Evolutionary conservation across 768 basidiomycete species (phyloP).

Genomic region (Serendipita sp.): DNA sequence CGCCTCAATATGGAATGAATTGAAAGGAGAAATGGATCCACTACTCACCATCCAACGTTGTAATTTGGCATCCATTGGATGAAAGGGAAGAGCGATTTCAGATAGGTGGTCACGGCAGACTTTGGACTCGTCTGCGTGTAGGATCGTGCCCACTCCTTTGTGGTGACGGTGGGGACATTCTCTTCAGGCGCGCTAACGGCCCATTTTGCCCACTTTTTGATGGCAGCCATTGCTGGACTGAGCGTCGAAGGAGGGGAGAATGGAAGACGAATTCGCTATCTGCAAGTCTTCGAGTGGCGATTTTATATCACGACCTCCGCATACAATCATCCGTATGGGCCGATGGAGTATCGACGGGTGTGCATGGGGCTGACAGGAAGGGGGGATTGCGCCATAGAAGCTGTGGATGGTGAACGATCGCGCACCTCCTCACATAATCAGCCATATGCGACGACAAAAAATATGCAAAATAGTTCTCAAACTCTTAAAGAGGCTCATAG

Average conservation of each 20-base stretch:
- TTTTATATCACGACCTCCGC: too few species aligned
- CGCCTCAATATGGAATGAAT: neutral
- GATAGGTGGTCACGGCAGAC: slow-evolving; percentile 42
- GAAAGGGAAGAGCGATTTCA: slow-evolving; percentile 67
- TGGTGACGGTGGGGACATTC: slow-evolving; percentile 41
- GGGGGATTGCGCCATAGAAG: too few species aligned
- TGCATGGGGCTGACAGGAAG: too few species aligned
- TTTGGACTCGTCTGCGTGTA: slow-evolving; percentile 30
- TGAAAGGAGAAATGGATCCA: neutral
- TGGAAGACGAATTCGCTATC: neutral
- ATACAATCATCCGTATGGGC: too few species aligned
- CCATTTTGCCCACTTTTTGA: slow-evolving; percentile 24
- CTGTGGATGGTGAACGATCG: too few species aligned
- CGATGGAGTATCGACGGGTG: too few species aligned
- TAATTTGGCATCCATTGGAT: slow-evolving; percentile 74
- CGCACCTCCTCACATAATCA: too few species aligned
- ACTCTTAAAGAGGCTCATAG: too few species aligned
- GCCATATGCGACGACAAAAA: too few species aligned
- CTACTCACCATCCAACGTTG: slow-evolving; percentile 35
- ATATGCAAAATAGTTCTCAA: too few species aligned
- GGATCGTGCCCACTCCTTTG: slow-evolving; percentile 35
- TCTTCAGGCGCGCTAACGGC: slow-evolving; percentile 46
- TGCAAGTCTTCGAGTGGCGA: too few species aligned
- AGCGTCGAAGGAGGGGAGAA: neutral
- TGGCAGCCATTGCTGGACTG: neutral